Conservation (phyloP, 331 rosid species). For the Malus hybrid region DNA sequence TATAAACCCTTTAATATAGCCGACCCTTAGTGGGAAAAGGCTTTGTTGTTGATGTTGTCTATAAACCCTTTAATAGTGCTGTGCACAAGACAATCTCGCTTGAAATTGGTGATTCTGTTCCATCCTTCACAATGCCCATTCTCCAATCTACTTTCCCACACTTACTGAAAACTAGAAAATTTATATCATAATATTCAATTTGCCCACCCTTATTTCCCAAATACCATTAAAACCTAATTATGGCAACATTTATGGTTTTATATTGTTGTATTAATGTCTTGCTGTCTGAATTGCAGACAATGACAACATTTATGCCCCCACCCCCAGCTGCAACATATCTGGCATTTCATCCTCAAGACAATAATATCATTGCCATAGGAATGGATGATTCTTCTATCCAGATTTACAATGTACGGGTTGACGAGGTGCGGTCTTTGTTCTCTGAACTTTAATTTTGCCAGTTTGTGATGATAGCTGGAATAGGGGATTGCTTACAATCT, state of each 20-base stretch:
- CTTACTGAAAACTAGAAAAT: neutral
- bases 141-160: neutral
- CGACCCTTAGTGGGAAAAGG: too few species aligned
- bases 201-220: neutral
- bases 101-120: neutral
- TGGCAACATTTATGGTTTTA: constrained; percentile 60
- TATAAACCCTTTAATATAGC: neutral
- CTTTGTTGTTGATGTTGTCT: neutral
- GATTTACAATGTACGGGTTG: constrained; percentile 92
- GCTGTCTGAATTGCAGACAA: constrained; percentile 55
- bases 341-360: constrained; percentile 98
- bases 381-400: constrained; percentile 97
- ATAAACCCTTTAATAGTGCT: neutral
- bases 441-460: constrained; percentile 6
- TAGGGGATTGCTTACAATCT: constrained; percentile 1
- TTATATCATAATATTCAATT: neutral
- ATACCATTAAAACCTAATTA: constrained; percentile 5
- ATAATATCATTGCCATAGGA: constrained; percentile 95
- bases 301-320: constrained; percentile 98
- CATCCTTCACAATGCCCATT: neutral
- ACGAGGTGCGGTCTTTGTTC: constrained; percentile 80
- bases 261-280: neutral
- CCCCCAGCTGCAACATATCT: constrained; percentile 98
- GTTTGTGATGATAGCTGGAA: neutral
- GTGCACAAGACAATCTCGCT: neutral